Conservation (phyloP, 139 green algal species). For the Dunaliella sp. region DNA sequence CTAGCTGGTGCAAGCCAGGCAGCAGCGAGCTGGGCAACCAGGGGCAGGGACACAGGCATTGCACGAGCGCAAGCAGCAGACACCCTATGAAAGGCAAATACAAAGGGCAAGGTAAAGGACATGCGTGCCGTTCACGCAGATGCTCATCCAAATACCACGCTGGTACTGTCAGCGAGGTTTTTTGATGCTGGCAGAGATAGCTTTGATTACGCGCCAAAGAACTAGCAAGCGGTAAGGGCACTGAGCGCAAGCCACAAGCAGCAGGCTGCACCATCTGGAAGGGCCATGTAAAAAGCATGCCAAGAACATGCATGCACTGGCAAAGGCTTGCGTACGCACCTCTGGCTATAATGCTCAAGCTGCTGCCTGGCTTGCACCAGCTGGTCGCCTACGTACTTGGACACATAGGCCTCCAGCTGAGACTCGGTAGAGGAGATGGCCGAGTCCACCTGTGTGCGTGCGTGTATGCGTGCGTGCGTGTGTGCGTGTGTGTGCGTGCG, state of each 20-base stretch:
- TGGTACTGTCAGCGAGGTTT: too few species aligned
- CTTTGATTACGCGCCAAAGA: neutral
- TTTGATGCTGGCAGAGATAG: too few species aligned
- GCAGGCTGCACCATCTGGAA: neutral
- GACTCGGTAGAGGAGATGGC: slow-evolving; percentile 33
- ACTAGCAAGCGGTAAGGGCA: neutral
- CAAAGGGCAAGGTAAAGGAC: too few species aligned
- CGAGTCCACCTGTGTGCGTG: slow-evolving; percentile 35
- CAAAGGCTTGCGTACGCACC: slow-evolving; percentile 18
- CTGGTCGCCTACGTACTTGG: slow-evolving; percentile 28
- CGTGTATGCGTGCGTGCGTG: too few species aligned
- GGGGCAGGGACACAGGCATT: slow-evolving; percentile 22
- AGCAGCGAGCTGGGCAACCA: slow-evolving; percentile 32
- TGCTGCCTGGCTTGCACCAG: slow-evolving; percentile 26
- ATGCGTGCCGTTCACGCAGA: too few species aligned
- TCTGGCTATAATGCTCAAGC: slow-evolving; percentile 39
- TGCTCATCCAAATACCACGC: too few species aligned
- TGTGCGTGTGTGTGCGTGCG: too few species aligned
- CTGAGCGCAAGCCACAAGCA: neutral
- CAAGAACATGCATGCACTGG: neutral
- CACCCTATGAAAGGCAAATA: too few species aligned
- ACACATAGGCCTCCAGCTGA: slow-evolving; percentile 35
- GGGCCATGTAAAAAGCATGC: neutral
- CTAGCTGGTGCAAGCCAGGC: slow-evolving; percentile 31
- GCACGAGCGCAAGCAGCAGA: neutral